Conservation (phyloP, 257 asterid genomes). For the Nicotiana sylvestris region DNA sequence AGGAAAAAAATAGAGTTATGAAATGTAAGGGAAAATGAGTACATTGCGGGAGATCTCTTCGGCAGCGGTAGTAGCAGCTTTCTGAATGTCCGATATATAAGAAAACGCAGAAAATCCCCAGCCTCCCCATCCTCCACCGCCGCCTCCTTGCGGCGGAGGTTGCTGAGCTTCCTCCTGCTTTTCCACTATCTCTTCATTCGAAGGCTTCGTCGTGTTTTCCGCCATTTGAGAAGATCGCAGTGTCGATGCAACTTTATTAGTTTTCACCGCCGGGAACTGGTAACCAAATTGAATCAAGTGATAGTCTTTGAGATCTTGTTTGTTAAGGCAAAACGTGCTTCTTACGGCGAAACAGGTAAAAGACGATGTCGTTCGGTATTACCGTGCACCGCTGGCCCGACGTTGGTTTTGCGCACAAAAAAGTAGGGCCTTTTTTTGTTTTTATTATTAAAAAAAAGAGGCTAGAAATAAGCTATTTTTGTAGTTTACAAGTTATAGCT, state of each 20-base stretch:
- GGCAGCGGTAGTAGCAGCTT: slow-evolving; percentile 73
- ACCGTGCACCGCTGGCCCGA: neutral
- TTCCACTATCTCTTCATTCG: slow-evolving; percentile 46
- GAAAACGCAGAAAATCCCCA: slow-evolving; percentile 77
- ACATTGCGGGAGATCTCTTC: slow-evolving; percentile 96
- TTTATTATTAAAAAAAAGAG: too few species aligned
- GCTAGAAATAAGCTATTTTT: too few species aligned
- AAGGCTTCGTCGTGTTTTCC: slow-evolving; percentile 36
- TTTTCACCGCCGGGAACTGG: neutral
- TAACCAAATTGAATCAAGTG: neutral
- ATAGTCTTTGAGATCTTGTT: slow-evolving; percentile 12
- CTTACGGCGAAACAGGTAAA: slow-evolving; percentile 10
- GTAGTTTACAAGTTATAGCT: too few species aligned
- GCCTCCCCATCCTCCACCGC: slow-evolving; percentile 78
- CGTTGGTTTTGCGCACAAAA: neutral
- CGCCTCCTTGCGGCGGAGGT: slow-evolving; percentile 23
- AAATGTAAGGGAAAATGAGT: neutral
- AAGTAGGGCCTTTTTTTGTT: too few species aligned
- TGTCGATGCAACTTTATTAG: neutral
- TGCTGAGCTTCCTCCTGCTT: slow-evolving; percentile 21
- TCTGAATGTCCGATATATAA: slow-evolving; percentile 77
- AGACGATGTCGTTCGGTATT: neutral
- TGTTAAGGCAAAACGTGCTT: slow-evolving; percentile 20
- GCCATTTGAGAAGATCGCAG: slow-evolving; percentile 38
- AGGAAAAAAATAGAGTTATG: neutral